phyloP scores from a whole-genome alignment of 2,329 filamentous ascomycete genomes.

The Pseudocercospora fijiensis region DNA sequence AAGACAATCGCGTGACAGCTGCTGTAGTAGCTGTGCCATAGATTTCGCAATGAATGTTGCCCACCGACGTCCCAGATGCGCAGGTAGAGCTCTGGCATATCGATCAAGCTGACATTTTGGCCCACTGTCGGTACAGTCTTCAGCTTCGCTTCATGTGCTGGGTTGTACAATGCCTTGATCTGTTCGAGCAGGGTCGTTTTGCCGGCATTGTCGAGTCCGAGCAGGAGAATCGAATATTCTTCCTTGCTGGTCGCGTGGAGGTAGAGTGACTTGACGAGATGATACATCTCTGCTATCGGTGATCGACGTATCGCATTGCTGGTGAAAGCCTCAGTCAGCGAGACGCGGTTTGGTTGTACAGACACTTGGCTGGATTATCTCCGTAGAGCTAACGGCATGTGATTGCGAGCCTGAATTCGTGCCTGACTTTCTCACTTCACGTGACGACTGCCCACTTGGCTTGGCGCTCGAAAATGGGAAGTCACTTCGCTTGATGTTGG shows the following conservation, averaged over 20 bases:
- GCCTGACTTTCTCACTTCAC: not conserved
- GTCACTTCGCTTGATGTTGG: not conserved
- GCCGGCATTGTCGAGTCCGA: slow-evolving; percentile 96
- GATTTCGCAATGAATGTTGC: slow-evolving; percentile 79
- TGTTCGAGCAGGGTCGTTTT: slow-evolving; percentile 98
- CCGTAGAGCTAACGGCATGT: not conserved
- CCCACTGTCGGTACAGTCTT: slow-evolving; percentile 96
- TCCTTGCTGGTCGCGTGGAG: slow-evolving; percentile 96
- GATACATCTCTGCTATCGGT: slow-evolving; percentile 67
- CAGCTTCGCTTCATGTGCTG: slow-evolving; percentile 62
- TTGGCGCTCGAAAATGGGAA: not conserved
- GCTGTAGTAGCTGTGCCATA: slow-evolving; percentile 96
- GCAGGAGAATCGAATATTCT: slow-evolving; percentile 97
- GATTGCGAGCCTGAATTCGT: not conserved
- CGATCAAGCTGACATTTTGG: slow-evolving; percentile 91
- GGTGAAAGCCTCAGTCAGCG: not conserved
- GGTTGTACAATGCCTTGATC: slow-evolving; percentile 82
- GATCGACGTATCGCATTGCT: slow-evolving; percentile 12
- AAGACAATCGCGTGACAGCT: slow-evolving; percentile 97
- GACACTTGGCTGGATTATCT: slow-evolving; percentile 4
- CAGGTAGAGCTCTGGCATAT: slow-evolving; percentile 90
- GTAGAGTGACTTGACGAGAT: slow-evolving; percentile 92
- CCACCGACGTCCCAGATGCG: slow-evolving; percentile 99
- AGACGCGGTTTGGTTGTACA: slow-evolving; percentile 3
- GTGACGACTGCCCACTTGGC: slow-evolving; percentile 4